A percentile compares a stretch with the other conserved stretches of the same genome.
phyloP scores from a whole-genome alignment of 257 asterid genomes.

The Solanum virginianum region DNA sequence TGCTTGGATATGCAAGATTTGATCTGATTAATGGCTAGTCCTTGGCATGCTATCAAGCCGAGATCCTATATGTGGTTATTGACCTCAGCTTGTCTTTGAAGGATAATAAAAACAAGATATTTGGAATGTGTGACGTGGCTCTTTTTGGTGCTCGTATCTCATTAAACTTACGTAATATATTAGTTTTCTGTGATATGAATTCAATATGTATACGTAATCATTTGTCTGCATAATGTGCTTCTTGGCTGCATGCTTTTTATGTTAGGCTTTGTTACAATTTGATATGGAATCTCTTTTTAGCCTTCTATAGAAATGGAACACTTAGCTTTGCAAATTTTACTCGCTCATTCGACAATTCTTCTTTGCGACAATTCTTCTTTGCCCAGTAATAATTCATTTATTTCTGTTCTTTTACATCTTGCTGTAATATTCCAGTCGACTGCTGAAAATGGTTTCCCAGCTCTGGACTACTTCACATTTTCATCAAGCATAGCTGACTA shows the following conservation, averaged over 20 bases:
- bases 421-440: slow-evolving; percentile 26
- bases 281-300: background rate
- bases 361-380: background rate
- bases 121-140: background rate
- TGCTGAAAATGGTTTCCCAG: slow-evolving; percentile 51
- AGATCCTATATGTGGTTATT: background rate
- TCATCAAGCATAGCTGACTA: slow-evolving; percentile 86
- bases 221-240: background rate
- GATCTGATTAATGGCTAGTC: background rate
- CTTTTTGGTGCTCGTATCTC: background rate
- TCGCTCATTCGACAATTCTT: background rate
- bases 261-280: background rate
- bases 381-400: background rate
- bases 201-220: background rate
- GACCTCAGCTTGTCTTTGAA: background rate
- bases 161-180: background rate
- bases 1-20: background rate
- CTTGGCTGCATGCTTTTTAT: background rate
- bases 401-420: background rate
- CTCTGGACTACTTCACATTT: slow-evolving; percentile 68
- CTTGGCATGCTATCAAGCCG: background rate
- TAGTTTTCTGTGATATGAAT: background rate
- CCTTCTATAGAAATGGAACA: background rate
- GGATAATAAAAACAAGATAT: background rate
- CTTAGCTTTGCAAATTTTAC: background rate